Evolutionary conservation across 352 stramenopile genomes (phyloP).

Genomic region (Aphanomyces stellatus): DNA sequence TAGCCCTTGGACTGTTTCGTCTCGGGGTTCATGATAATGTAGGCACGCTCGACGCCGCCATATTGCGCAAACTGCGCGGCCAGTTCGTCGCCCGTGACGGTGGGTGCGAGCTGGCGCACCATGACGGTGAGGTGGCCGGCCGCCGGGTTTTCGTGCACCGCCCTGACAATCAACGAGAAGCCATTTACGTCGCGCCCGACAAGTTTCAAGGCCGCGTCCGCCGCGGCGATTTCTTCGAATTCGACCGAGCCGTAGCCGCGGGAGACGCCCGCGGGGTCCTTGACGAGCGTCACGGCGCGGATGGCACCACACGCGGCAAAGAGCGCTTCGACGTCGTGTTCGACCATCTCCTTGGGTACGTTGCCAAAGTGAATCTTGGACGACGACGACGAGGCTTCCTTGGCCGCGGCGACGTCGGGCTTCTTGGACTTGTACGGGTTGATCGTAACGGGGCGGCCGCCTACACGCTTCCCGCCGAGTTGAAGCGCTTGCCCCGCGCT

Average conservation of each 20-base stretch:
- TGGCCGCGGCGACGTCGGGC: too few relatives aligned
- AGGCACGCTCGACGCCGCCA: not conserved
- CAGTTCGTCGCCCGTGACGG: not conserved
- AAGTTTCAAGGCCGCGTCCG: not conserved
- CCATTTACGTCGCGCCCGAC: too few relatives aligned
- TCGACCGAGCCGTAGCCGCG: slow-evolving; percentile 5
- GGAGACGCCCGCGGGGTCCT: not conserved
- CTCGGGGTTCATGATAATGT: not conserved
- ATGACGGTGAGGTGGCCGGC: not conserved
- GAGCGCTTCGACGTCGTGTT: not conserved
- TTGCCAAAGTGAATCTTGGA: slow-evolving; percentile 1
- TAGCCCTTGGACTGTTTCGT: not conserved
- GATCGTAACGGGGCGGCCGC: too few relatives aligned
- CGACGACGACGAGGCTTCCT: too few relatives aligned
- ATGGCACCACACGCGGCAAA: slow-evolving; percentile 4
- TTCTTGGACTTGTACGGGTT: too few relatives aligned
- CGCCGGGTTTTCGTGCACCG: too few relatives aligned
- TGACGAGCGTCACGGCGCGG: not conserved
- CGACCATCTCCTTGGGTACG: not conserved
- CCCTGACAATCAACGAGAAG: too few relatives aligned
- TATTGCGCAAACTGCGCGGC: not conserved
- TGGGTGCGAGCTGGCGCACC: not conserved
- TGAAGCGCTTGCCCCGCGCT: not conserved
- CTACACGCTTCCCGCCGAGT: too few relatives aligned
- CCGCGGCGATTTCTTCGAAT: not conserved